A percentile compares a stretch with the other conserved stretches of the same genome.
Evolutionary conservation across 2,329 filamentous ascomycete species (phyloP).

Genomic region (Ceratocystis colombiana): DNA sequence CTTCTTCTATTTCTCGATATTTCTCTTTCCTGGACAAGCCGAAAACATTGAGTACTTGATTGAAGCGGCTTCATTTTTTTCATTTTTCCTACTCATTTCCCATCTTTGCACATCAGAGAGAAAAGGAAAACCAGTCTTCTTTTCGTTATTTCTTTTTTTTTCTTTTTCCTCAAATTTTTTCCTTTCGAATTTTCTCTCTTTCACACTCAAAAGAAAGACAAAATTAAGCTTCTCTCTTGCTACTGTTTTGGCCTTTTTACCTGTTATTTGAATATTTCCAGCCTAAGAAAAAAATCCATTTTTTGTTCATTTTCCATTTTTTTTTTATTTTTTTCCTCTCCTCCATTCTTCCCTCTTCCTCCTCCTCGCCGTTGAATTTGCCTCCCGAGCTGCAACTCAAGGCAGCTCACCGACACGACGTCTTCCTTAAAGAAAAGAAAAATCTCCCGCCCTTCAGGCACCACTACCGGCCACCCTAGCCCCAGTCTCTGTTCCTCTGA

Average conservation of each 20-base stretch:
- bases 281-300: constrained; percentile 16
- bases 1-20: not conserved
- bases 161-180: not conserved
- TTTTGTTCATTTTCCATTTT: constrained; percentile 24
- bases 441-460: constrained; percentile 41
- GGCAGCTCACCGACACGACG: constrained; percentile 61
- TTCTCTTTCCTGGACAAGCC: no score
- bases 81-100: no score
- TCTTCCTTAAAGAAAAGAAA: constrained; percentile 66
- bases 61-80: no score
- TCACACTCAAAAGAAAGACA: constrained; percentile 6
- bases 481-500: constrained; percentile 35
- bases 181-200: constrained; percentile 1
- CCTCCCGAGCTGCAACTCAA: constrained; percentile 44
- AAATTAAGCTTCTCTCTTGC: not conserved
- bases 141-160: constrained; percentile 4
- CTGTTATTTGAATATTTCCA: not conserved
- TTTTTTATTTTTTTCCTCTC: constrained; percentile 4
- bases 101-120: no score
- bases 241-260: not conserved
- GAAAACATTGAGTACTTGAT: no score
- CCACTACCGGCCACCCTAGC: constrained; percentile 25
- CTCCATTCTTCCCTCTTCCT: constrained; percentile 22
- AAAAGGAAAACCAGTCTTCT: no score
- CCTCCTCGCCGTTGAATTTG: not conserved